A percentile compares a stretch with the other conserved stretches of the same genome.
These are phyloP conservation scores for Pseudoturritis turrita DNA, from an alignment of 345 rosid genomes.

Conservation along the genomic window DNA sequence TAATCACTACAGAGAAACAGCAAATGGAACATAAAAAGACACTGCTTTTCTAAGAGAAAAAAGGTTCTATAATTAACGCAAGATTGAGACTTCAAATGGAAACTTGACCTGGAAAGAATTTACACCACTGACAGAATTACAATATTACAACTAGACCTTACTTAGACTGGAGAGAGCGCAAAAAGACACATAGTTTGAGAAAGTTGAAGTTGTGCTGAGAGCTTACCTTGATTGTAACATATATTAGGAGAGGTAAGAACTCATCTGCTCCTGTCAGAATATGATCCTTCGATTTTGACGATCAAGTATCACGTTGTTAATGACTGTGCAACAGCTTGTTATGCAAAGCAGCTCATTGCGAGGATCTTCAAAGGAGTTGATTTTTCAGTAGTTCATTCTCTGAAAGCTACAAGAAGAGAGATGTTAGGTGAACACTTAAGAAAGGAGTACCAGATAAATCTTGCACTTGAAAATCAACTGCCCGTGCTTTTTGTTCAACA, in stretches of 20 bases:
- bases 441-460: neutral
- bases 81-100: neutral
- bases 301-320: constrained; percentile 52
- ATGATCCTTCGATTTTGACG: constrained; percentile 46
- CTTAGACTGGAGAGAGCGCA: neutral
- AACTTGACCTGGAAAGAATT: neutral
- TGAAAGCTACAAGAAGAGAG: constrained; percentile 46
- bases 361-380: constrained; percentile 45
- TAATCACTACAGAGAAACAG: neutral
- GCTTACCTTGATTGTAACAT: constrained; percentile 64
- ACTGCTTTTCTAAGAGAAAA: neutral
- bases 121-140: neutral
- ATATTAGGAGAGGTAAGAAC: constrained; percentile 56
- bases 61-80: neutral
- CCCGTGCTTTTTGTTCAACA: neutral
- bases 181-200: neutral
- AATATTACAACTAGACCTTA: neutral
- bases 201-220: constrained; percentile 25
- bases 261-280: constrained; percentile 54
- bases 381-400: constrained; percentile 45
- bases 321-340: constrained; percentile 54
- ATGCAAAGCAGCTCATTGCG: constrained; percentile 51
- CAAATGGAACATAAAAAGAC: neutral
- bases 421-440: neutral
- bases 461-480: neutral